Evolutionary conservation across 495 filamentous ascomycete genomes (phyloP), one percentile per base, ranked within the genome.

Genomic region (Penicillium paradoxum): DNA sequence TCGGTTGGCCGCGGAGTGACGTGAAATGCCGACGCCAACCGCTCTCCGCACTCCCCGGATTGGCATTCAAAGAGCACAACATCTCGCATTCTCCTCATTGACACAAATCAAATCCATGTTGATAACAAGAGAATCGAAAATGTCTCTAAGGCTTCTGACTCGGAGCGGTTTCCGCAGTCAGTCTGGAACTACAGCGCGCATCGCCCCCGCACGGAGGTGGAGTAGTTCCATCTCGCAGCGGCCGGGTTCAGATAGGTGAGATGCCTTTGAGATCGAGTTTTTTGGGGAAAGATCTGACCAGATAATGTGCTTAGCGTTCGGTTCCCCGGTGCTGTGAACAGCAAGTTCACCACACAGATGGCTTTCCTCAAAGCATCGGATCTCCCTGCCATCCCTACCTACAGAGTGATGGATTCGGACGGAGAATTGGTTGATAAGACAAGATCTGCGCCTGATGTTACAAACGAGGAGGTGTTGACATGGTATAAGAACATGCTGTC

Each of bases 321-420:
- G 32, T 99, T 99, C 57, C 93, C 93, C 0, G 93, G 93, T n/a
- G 95, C 95, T 0, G 79, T 99, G 24, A 88, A 95, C 68, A 93
- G 88, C 70, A 87, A 89, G 51, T 97, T 99, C 68, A 95, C 87
- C 4, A 83, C 82, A 54, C 71, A 79, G 5, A 84, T 97, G 66
- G 66, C 74, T 19, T 97, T 97, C 69, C 78, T 87, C 42, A 76
- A 81, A 34, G 87, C 91, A 3, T 77, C 79, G 6, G 76, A 79
- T 38, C 64, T 74, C 42, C 77, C 84, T 14, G 83, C 89, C 7
- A 83, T 97, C 60, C 81, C 90, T 32, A 97, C 91, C 9, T 97
- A 91, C 71, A 86, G 91, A 22, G 82, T 88, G 6, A 82, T 96
- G 65, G 86, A 95, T 60, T 88, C 90, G 51, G 79, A 95, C 61